A percentile compares a stretch with the other conserved stretches of the same genome.
These are phyloP conservation scores for Artemisia annua DNA, from an alignment of 129 eudicot genomes.

Conservation along the genomic window DNA sequence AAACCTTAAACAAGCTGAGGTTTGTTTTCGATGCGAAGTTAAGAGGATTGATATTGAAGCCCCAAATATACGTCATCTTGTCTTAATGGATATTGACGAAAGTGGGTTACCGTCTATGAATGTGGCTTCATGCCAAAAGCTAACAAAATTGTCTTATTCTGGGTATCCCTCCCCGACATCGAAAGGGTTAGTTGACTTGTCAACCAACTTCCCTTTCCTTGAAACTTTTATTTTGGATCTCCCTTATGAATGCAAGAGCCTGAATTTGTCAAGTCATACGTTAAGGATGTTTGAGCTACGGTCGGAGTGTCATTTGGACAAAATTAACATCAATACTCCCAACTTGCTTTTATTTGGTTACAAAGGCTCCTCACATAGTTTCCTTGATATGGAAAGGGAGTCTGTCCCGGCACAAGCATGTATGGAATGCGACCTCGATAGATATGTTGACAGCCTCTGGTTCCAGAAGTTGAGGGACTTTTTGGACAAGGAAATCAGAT, in stretches of 20 bases:
- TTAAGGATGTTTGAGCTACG: neutral
- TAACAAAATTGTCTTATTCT: neutral
- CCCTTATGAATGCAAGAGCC: neutral
- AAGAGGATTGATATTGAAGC: slow-evolving; percentile 5
- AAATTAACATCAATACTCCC: neutral
- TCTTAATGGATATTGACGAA: neutral
- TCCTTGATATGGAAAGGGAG: neutral
- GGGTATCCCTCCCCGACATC: neutral
- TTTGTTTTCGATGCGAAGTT: neutral
- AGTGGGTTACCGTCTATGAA: neutral
- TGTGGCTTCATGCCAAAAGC: slow-evolving; percentile 9
- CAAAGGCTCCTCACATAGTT: neutral
- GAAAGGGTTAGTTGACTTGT: neutral
- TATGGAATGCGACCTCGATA: neutral
- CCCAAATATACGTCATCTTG: neutral
- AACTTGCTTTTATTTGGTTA: neutral
- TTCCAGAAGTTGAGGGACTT: neutral
- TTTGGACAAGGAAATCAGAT: slow-evolving; percentile 3
- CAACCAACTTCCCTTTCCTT: neutral
- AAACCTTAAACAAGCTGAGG: neutral
- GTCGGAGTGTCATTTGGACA: neutral
- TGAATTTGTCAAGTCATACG: slow-evolving; percentile 6
- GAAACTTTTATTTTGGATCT: neutral
- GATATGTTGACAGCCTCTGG: neutral
- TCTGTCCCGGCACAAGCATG: neutral